Evolutionary conservation across 371 early-diverging fungal genomes (phyloP), one percentile per base, ranked within the genome.

Genomic region (Cladochytrium tenue): DNA sequence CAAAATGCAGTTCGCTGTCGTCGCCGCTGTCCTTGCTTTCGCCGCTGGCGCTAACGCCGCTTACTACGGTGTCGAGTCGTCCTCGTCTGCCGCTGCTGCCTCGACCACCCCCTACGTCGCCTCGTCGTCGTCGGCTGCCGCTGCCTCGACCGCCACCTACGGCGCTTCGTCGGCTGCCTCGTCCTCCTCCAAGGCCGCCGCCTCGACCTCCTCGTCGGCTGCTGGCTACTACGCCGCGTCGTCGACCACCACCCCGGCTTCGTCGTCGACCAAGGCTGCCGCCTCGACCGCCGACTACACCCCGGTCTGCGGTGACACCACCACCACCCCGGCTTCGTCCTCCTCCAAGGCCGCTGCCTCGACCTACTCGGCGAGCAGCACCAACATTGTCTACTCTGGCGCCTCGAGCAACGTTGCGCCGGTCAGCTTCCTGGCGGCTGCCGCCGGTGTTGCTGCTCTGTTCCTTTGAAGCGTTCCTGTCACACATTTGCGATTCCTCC

Each of bases 141-240:
- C 43, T 20, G 13, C 7, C 13, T 43, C 43, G 7, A 43, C 43
- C 43, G 13, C 43, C 43, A 20, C 20, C 43, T 43, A 20, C 43
- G 43, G 43, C 43, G 43, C 7, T 20, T 43, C 43, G 13, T 13
- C 43, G 13, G 13, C 43, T 7, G 43, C 43, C 43, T 43, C 43
- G 20, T 13, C 43, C 43, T 7, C 13, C 43, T 13, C 13, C 43
- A 43, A 43, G 43, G 43, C 43, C 43, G 43, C 43, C 43, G 43
- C 43, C 13, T 13, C 43, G 13, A 43, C 43, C 43, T 13, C 43
- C 43, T 20, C 7, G 43, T 43, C 7, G 13, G 43, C 43, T 13
- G 43, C 43, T 43, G 43, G 43, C 43, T 43, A 43, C 43, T 43
- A 43, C 43, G 43, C 20, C 43, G 43, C 43, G 43, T 43, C 43